phyloP scores from a whole-genome alignment of 2,329 filamentous ascomycete species.

The Hypoxylon rubiginosum region DNA sequence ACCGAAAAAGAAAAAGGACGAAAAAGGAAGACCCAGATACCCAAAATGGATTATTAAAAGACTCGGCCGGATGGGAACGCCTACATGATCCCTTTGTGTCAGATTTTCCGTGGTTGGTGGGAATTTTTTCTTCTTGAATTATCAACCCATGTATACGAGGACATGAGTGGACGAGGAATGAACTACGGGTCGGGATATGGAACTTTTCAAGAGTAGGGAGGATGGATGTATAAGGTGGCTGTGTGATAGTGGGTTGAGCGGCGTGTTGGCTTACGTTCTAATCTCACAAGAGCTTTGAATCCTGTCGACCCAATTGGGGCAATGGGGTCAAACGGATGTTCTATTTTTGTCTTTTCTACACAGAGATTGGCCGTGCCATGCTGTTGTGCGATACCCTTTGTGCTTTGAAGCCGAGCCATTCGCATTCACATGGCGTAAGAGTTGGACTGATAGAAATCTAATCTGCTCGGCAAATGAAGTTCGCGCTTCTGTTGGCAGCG shows the following conservation, averaged over 20 bases:
- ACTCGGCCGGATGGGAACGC: conserved; percentile 20
- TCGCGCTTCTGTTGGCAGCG: conserved; percentile 54
- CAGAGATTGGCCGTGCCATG: conserved; percentile 52
- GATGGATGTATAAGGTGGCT: conserved; percentile 32
- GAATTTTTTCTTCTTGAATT: conserved; percentile 18
- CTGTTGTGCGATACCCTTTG: conserved; percentile 51
- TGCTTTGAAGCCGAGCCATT: conserved; percentile 51
- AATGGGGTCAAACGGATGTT: conserved; percentile 35
- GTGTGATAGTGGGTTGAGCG: conserved; percentile 28
- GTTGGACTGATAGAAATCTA: conserved; percentile 51
- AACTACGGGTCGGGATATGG: conserved; percentile 31
- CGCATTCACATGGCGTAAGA: conserved; percentile 52
- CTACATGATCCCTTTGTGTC: conserved; percentile 34
- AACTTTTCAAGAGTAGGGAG: conserved; percentile 19
- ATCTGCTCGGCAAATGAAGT: conserved; percentile 54
- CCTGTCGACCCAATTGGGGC: conserved; percentile 27
- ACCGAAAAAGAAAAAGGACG: conserved; percentile 15
- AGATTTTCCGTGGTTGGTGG: conserved; percentile 38
- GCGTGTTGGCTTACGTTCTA: conserved; percentile 39
- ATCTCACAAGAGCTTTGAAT: conserved; percentile 41
- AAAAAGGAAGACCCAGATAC: conserved; percentile 38
- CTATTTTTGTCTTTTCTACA: conserved; percentile 50
- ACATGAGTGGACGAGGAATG: conserved; percentile 45
- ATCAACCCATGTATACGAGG: conserved; percentile 50
- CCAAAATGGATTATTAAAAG: conserved; percentile 37